phyloP scores from a whole-genome alignment of 441 rosid species.

The Gossypium schwendimanii region DNA sequence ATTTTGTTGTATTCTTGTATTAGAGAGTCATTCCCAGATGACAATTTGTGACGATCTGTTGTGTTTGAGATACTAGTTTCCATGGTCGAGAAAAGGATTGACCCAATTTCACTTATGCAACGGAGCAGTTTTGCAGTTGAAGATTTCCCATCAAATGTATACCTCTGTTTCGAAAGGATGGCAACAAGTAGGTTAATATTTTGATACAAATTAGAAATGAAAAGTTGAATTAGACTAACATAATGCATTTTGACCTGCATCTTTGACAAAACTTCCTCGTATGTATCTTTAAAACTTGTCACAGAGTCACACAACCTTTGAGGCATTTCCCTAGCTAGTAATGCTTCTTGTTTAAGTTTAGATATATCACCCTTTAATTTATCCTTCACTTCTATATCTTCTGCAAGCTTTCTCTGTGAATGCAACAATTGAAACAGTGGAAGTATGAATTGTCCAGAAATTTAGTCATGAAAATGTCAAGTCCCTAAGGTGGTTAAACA shows the following conservation, averaged over 20 bases:
- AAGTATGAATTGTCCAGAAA: neutral
- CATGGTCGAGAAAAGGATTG: conserved; percentile 50
- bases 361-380: conserved; percentile 50
- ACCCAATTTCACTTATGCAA: conserved; percentile 44
- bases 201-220: neutral
- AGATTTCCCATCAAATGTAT: conserved; percentile 38
- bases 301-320: conserved; percentile 39
- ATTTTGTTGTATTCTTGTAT: conserved; percentile 39
- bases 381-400: conserved; percentile 44
- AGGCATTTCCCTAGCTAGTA: conserved; percentile 37
- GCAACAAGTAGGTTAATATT: conserved; percentile 7
- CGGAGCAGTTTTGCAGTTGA: conserved; percentile 45
- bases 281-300: conserved; percentile 42
- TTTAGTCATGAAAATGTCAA: neutral
- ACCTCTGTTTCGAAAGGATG: conserved; percentile 32
- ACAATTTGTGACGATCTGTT: conserved; percentile 25
- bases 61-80: conserved; percentile 40
- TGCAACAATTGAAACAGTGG: conserved; percentile 9
- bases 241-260: conserved; percentile 44
- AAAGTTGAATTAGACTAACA: conserved; percentile 8
- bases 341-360: conserved; percentile 49
- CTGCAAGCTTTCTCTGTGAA: conserved; percentile 50
- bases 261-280: conserved; percentile 36
- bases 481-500: neutral
- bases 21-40: conserved; percentile 21